Percentiles rank a stretch among this genome's conserved stretches.
Conservation (phyloP, 73 alveolate species). For the Paramecium biaurelia region DNA sequence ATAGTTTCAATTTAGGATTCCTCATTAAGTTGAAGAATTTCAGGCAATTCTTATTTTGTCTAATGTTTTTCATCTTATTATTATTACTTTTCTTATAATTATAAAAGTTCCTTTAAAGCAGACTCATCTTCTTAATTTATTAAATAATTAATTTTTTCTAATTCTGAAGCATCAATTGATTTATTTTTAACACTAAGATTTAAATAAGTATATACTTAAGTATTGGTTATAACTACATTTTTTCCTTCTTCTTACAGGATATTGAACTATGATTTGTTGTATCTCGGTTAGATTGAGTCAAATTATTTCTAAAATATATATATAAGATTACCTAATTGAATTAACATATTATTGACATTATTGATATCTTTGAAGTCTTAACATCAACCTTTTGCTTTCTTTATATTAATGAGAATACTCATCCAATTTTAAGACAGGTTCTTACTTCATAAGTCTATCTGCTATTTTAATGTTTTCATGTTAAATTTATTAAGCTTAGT, state of each 20-base stretch:
- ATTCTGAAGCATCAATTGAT: neutral
- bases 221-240: neutral
- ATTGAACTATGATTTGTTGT: neutral
- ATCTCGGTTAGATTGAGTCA: neutral
- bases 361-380: neutral
- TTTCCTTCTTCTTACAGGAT: neutral
- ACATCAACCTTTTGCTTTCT: neutral
- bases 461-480: conserved; percentile 32
- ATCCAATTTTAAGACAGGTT: conserved; percentile 25
- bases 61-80: neutral
- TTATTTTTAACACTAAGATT: neutral
- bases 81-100: neutral
- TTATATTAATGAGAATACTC: neutral
- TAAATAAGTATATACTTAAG: neutral
- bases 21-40: neutral
- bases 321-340: neutral
- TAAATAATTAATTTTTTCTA: neutral
- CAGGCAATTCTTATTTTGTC: neutral
- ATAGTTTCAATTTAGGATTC: neutral
- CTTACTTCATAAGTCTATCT: conserved; percentile 6
- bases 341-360: neutral
- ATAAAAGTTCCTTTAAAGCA: neutral
- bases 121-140: neutral
- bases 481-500: neutral
- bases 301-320: neutral